Conservation (phyloP, 1,139 yeast genomes). For the Blastobotrys petasosporus region DNA sequence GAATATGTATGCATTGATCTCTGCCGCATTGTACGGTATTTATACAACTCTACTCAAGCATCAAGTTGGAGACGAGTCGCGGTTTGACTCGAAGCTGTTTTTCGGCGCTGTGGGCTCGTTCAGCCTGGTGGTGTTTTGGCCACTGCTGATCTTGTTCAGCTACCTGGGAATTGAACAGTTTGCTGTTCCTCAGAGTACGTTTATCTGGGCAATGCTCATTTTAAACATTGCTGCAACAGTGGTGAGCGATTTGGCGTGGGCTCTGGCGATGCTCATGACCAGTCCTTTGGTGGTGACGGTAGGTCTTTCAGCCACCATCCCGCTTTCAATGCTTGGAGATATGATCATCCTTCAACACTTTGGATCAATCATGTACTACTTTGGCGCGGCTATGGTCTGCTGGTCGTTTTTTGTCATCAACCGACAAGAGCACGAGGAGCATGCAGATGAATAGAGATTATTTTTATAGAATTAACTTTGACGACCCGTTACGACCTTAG, state of each 20-base stretch:
- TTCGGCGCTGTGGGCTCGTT: slow-evolving; percentile 93
- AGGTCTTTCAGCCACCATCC: slow-evolving; percentile 88
- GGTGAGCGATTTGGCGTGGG: slow-evolving; percentile 91
- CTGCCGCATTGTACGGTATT: slow-evolving; percentile 85
- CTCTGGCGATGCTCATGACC: slow-evolving; percentile 85
- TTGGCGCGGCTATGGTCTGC: slow-evolving; percentile 78
- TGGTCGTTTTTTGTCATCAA: slow-evolving; percentile 80
- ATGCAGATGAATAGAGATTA: slow-evolving; percentile 6
- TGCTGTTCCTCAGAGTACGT: slow-evolving; percentile 55
- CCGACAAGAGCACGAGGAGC: slow-evolving; percentile 61
- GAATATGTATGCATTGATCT: slow-evolving; percentile 68
- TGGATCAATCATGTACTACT: slow-evolving; percentile 55
- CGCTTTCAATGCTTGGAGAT: slow-evolving; percentile 91
- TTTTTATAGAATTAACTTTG: background rate
- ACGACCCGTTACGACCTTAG: background rate
- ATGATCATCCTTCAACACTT: slow-evolving; percentile 61
- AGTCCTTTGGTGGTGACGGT: slow-evolving; percentile 94
- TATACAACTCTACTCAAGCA: slow-evolving; percentile 80
- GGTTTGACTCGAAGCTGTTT: slow-evolving; percentile 76
- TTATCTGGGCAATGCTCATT: slow-evolving; percentile 50
- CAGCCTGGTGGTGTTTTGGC: slow-evolving; percentile 77
- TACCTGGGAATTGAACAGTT: slow-evolving; percentile 59
- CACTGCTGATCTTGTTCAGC: slow-evolving; percentile 62
- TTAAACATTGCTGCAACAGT: slow-evolving; percentile 73
- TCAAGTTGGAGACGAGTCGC: slow-evolving; percentile 63